Evolutionary conservation across 805 yeast genomes (phyloP).

Genomic region (Saccharomycopsis babjevae): DNA sequence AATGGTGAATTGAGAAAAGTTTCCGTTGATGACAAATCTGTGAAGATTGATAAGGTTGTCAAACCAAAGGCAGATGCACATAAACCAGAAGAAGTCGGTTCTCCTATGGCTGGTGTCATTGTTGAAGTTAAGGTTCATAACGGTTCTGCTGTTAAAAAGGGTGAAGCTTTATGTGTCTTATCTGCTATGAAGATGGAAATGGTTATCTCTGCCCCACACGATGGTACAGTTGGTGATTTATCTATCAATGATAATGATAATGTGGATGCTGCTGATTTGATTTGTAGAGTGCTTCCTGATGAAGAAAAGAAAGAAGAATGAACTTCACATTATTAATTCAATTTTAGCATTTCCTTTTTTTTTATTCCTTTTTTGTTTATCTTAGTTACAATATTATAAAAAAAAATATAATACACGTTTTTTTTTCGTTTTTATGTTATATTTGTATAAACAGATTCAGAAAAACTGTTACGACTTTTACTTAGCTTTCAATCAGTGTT

Average conservation of each 20-base stretch:
- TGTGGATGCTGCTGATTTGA: slow-evolving; percentile 88
- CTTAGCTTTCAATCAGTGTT: no score
- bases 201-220: slow-evolving; percentile 88
- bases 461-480: no score
- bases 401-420: neutral
- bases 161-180: slow-evolving; percentile 87
- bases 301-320: slow-evolving; percentile 1
- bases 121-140: slow-evolving; percentile 87
- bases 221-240: slow-evolving; percentile 74
- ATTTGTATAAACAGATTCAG: no score
- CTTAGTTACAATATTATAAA: neutral
- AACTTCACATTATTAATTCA: neutral
- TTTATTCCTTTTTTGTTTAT: neutral
- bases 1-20: slow-evolving; percentile 98
- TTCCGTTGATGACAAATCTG: slow-evolving; percentile 77
- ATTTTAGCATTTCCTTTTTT: neutral
- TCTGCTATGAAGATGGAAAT: slow-evolving; percentile 99
- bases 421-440: neutral
- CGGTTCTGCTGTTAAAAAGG: slow-evolving; percentile 87
- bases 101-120: slow-evolving; percentile 99
- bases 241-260: slow-evolving; percentile 83
- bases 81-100: slow-evolving; percentile 88
- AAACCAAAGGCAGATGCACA: slow-evolving; percentile 86
- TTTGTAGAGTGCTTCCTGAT: slow-evolving; percentile 30
- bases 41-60: slow-evolving; percentile 73